These are phyloP conservation scores for Nevesoporus exiguus DNA, from an alignment of 768 basidiomycete species.

Conservation along the genomic window DNA sequence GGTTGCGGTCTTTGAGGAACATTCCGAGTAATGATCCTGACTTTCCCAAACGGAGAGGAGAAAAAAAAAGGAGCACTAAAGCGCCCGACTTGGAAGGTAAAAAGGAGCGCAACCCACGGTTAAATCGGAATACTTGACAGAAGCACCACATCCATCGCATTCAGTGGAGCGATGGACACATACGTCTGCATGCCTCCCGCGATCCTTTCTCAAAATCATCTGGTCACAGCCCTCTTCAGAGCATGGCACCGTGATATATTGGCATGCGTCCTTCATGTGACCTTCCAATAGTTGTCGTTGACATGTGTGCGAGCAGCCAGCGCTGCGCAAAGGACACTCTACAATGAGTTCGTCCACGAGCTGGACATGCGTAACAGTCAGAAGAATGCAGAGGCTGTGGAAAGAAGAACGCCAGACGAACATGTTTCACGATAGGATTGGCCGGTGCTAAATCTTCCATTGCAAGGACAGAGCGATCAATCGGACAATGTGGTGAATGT, in stretches of 20 bases:
- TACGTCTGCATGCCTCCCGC: conserved; percentile 38
- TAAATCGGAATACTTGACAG: conserved; percentile 34
- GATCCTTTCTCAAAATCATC: conserved; percentile 44
- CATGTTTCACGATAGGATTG: conserved; percentile 70
- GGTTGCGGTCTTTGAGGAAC: conserved; percentile 33
- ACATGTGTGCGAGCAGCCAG: conserved; percentile 60
- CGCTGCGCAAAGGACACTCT: conserved; percentile 57
- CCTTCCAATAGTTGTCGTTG: conserved; percentile 63
- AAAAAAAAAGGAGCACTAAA: not conserved
- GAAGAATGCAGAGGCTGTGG: not conserved
- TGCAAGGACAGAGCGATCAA: conserved; percentile 70
- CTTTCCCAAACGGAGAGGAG: not conserved
- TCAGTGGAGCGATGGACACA: conserved; percentile 36
- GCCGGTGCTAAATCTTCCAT: conserved; percentile 60
- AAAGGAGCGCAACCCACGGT: conserved; percentile 32
- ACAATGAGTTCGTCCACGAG: conserved; percentile 81
- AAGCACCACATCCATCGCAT: conserved; percentile 39
- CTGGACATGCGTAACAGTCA: conserved; percentile 36
- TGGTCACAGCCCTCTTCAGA: conserved; percentile 44
- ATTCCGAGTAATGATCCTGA: conserved; percentile 40
- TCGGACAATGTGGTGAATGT: conserved; percentile 73
- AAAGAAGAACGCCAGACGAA: conserved; percentile 16
- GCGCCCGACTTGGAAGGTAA: not conserved
- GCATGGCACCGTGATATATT: conserved; percentile 53
- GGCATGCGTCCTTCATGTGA: conserved; percentile 63